Evolutionary conservation across 768 basidiomycete genomes (phyloP), one percentile per base, ranked within the genome.

Genomic region (Glaciozyma antarctica): DNA sequence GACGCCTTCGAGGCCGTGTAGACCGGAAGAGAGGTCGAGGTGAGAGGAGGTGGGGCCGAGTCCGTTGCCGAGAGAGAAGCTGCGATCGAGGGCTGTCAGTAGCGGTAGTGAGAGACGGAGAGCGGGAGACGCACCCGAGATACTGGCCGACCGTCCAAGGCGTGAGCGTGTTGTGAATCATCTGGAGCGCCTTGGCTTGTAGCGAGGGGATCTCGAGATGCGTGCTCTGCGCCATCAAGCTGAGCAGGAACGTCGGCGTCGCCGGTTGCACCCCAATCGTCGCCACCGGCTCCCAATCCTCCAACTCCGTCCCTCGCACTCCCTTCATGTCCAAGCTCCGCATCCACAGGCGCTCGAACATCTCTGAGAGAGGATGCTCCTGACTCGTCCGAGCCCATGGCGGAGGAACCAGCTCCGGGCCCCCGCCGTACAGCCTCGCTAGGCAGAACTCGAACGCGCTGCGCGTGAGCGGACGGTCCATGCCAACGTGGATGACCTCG

Each of bases 391-490:
- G 79, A 43, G 88, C 77, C 26, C 81, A 78, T 0, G 85, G 80
- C 22, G 85, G 82, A 58, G 92, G 78, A 71, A 85, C 80, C 47
- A 94, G 80, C 0, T 81, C 80, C 17, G 92, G 91, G 0, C 89
- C 87, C 22, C 88, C 87, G 28, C 90, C 89, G 72, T 94, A 95
- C 9, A 95, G 81, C 47, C 87, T 82, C 13, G 92, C 83, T 60
- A 94, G 83, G 76, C 89, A 91, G 24, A 43, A 61, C 51, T 61
- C 61, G 51, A 61, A 61, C 17, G 61, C 61, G 4, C 32, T 19
- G 2, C 61, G 19, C 16, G 61, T 53, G 24, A 61, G 34, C 38
- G 61, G 52, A 9, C 10, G 21, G 30, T 8, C 34, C 15, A 61
- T 17, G 16, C 41, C 34, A 16, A 53, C 34, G 12, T 54, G 17